phyloP scores from a whole-genome alignment of 2,329 filamentous ascomycete species.

The Ceratocystis variospora region DNA sequence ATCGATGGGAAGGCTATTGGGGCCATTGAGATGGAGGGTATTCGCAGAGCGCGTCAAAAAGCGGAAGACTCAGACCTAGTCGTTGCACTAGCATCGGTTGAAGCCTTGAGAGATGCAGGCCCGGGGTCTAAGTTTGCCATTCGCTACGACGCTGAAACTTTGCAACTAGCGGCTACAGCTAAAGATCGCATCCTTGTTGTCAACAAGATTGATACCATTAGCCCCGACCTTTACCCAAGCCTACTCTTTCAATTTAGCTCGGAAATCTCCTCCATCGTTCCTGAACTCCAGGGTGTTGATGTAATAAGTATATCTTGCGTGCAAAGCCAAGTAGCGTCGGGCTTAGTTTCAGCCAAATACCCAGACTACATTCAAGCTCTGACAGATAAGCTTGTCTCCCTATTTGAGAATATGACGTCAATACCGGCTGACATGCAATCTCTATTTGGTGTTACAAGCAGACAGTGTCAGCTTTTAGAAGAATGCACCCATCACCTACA shows the following conservation, averaged over 20 bases:
- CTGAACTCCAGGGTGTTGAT: slow-evolving; percentile 29
- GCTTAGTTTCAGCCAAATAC: slow-evolving; percentile 27
- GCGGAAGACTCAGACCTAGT: slow-evolving; percentile 76
- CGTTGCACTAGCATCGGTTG: slow-evolving; percentile 64
- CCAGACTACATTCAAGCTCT: slow-evolving; percentile 56
- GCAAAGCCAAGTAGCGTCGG: slow-evolving; percentile 37
- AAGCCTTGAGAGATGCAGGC: slow-evolving; percentile 26
- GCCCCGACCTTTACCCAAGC: slow-evolving; percentile 28
- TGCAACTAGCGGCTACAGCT: slow-evolving; percentile 38
- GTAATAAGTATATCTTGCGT: slow-evolving; percentile 28
- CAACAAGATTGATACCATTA: slow-evolving; percentile 47
- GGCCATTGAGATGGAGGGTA: slow-evolving; percentile 74
- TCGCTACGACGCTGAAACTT: slow-evolving; percentile 41
- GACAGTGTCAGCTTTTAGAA: slow-evolving; percentile 69
- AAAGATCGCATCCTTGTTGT: slow-evolving; percentile 40
- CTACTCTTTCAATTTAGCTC: slow-evolving; percentile 8
- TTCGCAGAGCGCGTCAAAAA: slow-evolving; percentile 67
- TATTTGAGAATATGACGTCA: slow-evolving; percentile 58
- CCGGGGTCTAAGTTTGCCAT: slow-evolving; percentile 26
- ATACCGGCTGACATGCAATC: slow-evolving; percentile 63
- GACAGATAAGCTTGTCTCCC: slow-evolving; percentile 49
- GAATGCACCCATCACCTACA: slow-evolving; percentile 59
- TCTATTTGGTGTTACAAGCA: slow-evolving; percentile 77
- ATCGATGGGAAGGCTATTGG: slow-evolving; percentile 38
- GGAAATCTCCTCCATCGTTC: slow-evolving; percentile 24